A percentile compares a stretch with the other conserved stretches of the same genome.
Conservation (phyloP, 1,284 basidiomycete species). For the Puccinia polysora region DNA sequence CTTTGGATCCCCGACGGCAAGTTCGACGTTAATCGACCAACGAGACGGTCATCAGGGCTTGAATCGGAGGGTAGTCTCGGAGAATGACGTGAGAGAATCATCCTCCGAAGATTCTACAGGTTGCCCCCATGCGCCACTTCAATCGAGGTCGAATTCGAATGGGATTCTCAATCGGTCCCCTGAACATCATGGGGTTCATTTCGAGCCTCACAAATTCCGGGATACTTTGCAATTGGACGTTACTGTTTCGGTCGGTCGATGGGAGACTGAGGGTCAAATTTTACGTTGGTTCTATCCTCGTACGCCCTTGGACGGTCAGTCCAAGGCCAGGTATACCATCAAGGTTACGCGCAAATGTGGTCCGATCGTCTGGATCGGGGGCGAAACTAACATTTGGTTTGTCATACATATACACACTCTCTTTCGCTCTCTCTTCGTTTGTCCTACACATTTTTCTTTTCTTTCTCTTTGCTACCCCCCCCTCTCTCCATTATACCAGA, state of each 20-base stretch:
- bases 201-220: not conserved
- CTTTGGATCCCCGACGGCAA: conserved; percentile 45
- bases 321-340: conserved; percentile 8
- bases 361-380: conserved; percentile 6
- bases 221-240: conserved; percentile 23
- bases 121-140: not conserved
- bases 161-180: not conserved
- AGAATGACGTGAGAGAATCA: not conserved
- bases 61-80: not conserved
- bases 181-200: not conserved
- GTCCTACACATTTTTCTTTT: not conserved
- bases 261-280: conserved; percentile 35
- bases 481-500: not conserved
- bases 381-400: conserved; percentile 3
- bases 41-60: not conserved
- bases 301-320: not conserved
- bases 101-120: not conserved
- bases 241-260: conserved; percentile 26
- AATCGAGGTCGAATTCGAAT: not conserved
- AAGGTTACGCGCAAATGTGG: conserved; percentile 22
- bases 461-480: not conserved
- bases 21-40: not conserved
- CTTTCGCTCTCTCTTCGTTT: conserved; percentile 2
- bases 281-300: conserved; percentile 28
- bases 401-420: not conserved